phyloP scores from a whole-genome alignment of 176 grass and related monocot species.

The Carex pumila region DNA sequence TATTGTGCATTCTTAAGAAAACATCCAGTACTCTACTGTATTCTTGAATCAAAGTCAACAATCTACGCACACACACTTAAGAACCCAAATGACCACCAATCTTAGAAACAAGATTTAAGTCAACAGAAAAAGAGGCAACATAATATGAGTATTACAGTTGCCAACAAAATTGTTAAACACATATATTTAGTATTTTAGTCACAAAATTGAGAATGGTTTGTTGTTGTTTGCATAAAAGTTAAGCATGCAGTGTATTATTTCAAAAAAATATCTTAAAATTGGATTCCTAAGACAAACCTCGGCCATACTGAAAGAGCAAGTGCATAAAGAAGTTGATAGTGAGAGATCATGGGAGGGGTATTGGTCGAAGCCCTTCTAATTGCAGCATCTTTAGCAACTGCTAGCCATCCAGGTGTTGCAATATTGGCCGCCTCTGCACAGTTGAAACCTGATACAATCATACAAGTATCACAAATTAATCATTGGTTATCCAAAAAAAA shows the following conservation, averaged over 20 bases:
- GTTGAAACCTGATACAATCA: slow-evolving; percentile 66
- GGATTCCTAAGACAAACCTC: slow-evolving; percentile 37
- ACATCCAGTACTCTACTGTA: background rate
- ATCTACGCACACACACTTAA: background rate
- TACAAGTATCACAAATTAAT: slow-evolving; percentile 24
- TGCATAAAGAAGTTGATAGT: slow-evolving; percentile 97
- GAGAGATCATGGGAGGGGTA: slow-evolving; percentile 93
- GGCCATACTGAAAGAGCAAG: slow-evolving; percentile 69
- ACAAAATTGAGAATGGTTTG: background rate
- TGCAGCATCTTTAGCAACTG: slow-evolving; percentile 97
- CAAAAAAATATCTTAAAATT: background rate
- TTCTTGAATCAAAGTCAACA: background rate
- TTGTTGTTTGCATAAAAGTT: background rate
- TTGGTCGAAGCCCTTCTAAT: slow-evolving; percentile 99
- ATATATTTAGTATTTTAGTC: background rate
- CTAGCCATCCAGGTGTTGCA: slow-evolving; percentile 90
- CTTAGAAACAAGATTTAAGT: background rate
- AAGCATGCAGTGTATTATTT: background rate
- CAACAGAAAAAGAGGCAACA: background rate
- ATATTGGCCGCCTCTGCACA: slow-evolving; percentile 98
- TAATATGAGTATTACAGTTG: background rate
- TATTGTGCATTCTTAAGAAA: background rate
- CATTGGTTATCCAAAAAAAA: background rate
- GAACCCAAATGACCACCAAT: background rate
- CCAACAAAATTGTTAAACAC: background rate